Evolutionary conservation across 2,329 filamentous ascomycete genomes (phyloP), one percentile per base, ranked within the genome.

Genomic region (Paramyrothecium sp.): DNA sequence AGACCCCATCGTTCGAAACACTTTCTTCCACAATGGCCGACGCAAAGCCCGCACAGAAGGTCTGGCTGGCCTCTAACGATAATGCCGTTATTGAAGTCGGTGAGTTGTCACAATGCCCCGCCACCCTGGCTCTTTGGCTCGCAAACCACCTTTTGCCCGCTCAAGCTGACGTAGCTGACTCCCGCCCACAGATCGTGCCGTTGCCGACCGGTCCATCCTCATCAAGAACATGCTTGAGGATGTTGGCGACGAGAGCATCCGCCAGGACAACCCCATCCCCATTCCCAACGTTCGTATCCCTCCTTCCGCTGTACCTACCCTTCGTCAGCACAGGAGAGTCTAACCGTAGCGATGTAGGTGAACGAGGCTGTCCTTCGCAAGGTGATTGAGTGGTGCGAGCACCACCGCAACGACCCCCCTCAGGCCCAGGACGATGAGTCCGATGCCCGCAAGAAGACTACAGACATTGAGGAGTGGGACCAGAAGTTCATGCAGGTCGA

Each of bases 401-500:
- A 97, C 73, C 95, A 99, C 84, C 90, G 91, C 75, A 87, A 88
- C 73, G 95, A 99, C 70, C 92, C 95, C 44, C 82, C 87, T n/a
- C 84, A 87, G 61, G 82, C 88, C 55, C 86, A 87, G 68, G 94
- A 98, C 61, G 95, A 97, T 59, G 92, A 99, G 68, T 89, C 90
- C 61, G 94, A 98, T 69, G 92, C 89, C 53, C 91, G 95, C 67
- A 97, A 97, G 84, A 97, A 97, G 86, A 97, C 93, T 2, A 98
- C 95, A 51, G 95, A 99, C 68, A 99, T 99, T 64, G 95, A 98
- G 59, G 95, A 99, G 78, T 99, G 95, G 95, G 95, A 99, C 68
- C 94, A 98, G 77, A 99, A 99, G 79, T 99, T 98, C 77, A 98
- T 99, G 95, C 94, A 98, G 78, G 95, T 99, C 19, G 95, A 99